Evolutionary conservation across 1,284 basidiomycete species (phyloP), one percentile per base, ranked within the genome.

Genomic region (Porodaedalea pini): DNA sequence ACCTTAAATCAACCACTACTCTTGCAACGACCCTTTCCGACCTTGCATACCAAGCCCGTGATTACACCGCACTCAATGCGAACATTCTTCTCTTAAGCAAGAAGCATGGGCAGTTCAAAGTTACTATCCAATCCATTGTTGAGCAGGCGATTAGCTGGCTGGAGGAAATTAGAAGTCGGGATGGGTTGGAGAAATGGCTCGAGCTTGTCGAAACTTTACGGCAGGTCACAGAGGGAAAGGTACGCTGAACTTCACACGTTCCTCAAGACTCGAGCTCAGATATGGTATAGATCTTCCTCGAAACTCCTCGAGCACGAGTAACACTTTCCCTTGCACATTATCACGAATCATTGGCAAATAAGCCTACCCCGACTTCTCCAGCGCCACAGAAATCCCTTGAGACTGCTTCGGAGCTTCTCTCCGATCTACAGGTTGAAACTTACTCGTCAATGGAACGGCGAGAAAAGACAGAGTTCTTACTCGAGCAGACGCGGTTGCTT

Each of bases 391-490:
- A 91, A 64, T 82, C 87, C 54, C 73, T 93, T 39, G 83, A 89
- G 65, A 87, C 83, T 0, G 91, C 92, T 0, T 95, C 92, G 0
- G 94, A 97, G 63, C 76, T 98, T 31, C 80, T 99, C 61, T 90
- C 90, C 52, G 97, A 99, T 56, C 84, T 99, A 0, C 94, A 98
- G 74, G 95, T 99, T 44, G 97, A 99, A 75, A 99, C 97, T 2
- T 99, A 98, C 69, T 97, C 94, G 23, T 94, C 91, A 11, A 98
- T 99, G 96, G 93, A 98, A 65, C 86, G 95, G 62, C 78, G 92
- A 66, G 97, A 99, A 73, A 99, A 99, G 80, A 97, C 93, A 8
- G 94, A 98, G 69, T 98, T 99, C 68, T 92, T 99, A 64, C 77
- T 99, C 41, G 96, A 99, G 73, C 97, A 99, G 72, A 99, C 99